phyloP scores from a whole-genome alignment of 805 yeast species.

The Komagataella mondaviorum region DNA sequence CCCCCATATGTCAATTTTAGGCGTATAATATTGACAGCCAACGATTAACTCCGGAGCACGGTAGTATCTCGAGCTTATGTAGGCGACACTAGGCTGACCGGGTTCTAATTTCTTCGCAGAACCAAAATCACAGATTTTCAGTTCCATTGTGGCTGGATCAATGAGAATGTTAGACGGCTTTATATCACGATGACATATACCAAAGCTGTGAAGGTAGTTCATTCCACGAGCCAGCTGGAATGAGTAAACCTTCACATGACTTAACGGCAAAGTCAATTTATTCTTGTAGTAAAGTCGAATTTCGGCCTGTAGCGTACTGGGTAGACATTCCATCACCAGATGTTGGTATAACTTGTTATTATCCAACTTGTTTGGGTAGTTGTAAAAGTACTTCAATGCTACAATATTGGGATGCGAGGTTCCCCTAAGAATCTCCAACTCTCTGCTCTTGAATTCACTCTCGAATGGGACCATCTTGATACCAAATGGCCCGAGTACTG shows the following conservation, averaged over 20 bases:
- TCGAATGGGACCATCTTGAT: constrained; percentile 80
- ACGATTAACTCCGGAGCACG: constrained; percentile 93
- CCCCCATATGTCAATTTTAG: constrained; percentile 96
- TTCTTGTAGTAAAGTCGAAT: constrained; percentile 54
- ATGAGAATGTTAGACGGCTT: constrained; percentile 75
- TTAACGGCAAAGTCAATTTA: constrained; percentile 50
- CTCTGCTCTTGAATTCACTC: constrained; percentile 75
- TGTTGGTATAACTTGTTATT: constrained; percentile 55
- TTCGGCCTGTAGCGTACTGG: constrained; percentile 68
- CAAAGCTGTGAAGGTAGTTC: constrained; percentile 70
- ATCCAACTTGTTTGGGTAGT: constrained; percentile 49
- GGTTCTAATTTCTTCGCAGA: constrained; percentile 70
- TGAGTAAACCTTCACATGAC: constrained; percentile 64
- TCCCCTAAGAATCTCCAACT: constrained; percentile 59
- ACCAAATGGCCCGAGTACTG: constrained; percentile 73
- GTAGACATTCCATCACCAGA: constrained; percentile 78
- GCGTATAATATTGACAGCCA: constrained; percentile 78
- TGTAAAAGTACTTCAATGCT: constrained; percentile 54
- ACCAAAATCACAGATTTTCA: constrained; percentile 80
- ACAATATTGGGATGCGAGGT: constrained; percentile 77
- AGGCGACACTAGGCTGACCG: constrained; percentile 81
- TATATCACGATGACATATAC: constrained; percentile 74
- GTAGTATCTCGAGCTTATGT: constrained; percentile 91
- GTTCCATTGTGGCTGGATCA: constrained; percentile 50
- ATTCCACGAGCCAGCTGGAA: constrained; percentile 75